These are phyloP conservation scores for Metarhizium album DNA, from an alignment of 2,329 filamentous ascomycete species.

Conservation along the genomic window DNA sequence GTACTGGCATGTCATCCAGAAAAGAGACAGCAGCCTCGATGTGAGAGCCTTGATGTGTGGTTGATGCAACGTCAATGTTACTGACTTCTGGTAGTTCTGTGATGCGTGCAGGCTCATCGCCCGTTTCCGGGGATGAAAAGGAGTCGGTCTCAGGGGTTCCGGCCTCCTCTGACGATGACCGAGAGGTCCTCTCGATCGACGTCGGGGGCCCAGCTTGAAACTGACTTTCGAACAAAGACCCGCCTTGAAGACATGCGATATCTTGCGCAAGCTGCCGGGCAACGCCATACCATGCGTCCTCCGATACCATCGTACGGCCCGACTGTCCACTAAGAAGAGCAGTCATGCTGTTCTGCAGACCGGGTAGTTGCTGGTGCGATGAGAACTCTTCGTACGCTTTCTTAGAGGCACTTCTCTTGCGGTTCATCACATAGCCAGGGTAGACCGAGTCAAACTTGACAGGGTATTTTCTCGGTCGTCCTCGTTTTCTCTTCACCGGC, in stretches of 20 bases:
- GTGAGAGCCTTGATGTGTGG: not conserved
- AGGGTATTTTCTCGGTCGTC: slow-evolving; percentile 12
- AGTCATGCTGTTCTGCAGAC: slow-evolving; percentile 6
- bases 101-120: not conserved
- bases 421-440: not conserved
- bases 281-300: slow-evolving; percentile 9
- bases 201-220: slow-evolving; percentile 4
- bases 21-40: not conserved
- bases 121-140: not conserved
- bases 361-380: not conserved
- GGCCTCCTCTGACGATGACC: not conserved
- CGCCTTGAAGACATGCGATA: slow-evolving; percentile 6
- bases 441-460: not conserved
- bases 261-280: slow-evolving; percentile 7
- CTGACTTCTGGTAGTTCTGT: not conserved
- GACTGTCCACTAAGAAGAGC: slow-evolving; percentile 3
- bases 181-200: not conserved
- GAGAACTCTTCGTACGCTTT: not conserved
- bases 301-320: slow-evolving; percentile 8
- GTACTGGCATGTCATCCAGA: not conserved
- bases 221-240: slow-evolving; percentile 3
- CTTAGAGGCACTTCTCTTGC: not conserved
- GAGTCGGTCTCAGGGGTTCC: not conserved
- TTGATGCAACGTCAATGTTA: not conserved
- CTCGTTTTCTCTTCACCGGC: slow-evolving; percentile 12